Evolutionary conservation across 306 rosid genomes (phyloP).

Genomic region (Sindora glabra): DNA sequence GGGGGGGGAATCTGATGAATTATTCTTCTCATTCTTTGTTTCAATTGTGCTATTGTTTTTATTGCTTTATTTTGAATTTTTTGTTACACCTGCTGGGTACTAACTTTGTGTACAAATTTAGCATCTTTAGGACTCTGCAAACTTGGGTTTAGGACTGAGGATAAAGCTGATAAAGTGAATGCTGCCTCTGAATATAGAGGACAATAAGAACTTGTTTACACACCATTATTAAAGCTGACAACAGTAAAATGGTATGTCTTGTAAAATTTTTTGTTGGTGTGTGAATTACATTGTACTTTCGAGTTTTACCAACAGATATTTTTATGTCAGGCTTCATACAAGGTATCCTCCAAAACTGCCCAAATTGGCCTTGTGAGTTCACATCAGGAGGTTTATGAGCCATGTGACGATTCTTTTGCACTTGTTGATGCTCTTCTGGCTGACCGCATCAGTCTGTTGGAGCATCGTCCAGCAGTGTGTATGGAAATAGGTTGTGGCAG

Average conservation of each 20-base stretch:
- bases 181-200: conserved; percentile 9
- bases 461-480: conserved; percentile 62
- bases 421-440: conserved; percentile 92
- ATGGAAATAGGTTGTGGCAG: conserved; percentile 95
- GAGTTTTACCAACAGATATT: background rate
- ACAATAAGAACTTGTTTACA: background rate
- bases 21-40: too few species aligned
- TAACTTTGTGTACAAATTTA: background rate
- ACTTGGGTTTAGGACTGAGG: conserved; percentile 11
- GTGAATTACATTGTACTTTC: background rate
- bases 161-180: conserved; percentile 9
- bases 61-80: background rate
- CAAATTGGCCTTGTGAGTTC: conserved; percentile 83
- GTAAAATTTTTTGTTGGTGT: background rate
- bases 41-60: too few species aligned
- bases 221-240: conserved; percentile 2
- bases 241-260: conserved; percentile 18
- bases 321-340: conserved; percentile 35
- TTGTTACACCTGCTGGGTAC: background rate
- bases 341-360: conserved; percentile 46
- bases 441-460: conserved; percentile 50
- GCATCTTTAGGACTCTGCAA: background rate
- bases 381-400: conserved; percentile 88
- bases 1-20: too few species aligned
- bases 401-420: conserved; percentile 94